Evolutionary conservation across 768 basidiomycete species (phyloP).

Genomic region (Calocera cornea): DNA sequence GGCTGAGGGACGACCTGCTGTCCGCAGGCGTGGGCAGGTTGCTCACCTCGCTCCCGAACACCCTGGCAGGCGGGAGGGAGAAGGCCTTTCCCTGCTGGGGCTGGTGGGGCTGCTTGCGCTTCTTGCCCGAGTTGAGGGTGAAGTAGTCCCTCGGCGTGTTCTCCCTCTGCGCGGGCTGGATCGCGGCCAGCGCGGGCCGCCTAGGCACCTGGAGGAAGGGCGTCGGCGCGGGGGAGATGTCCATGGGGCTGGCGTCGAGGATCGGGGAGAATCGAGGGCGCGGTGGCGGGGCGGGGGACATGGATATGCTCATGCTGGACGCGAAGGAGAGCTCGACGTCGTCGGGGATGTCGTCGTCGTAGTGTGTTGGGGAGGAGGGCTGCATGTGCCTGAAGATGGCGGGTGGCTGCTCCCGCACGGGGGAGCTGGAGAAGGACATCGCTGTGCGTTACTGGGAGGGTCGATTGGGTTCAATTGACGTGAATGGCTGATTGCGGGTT

Average conservation of each 20-base stretch:
- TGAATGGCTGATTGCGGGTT: too few species aligned
- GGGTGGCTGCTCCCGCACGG: not conserved
- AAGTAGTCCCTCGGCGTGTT: slow-evolving; percentile 31
- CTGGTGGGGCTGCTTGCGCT: not conserved
- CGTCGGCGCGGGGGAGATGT: slow-evolving; percentile 58
- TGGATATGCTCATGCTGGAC: slow-evolving; percentile 71
- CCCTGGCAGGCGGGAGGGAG: not conserved
- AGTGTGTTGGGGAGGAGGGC: slow-evolving; percentile 1
- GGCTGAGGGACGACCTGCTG: not conserved
- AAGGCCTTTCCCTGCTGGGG: slow-evolving; percentile 8
- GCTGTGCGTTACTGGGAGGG: not conserved
- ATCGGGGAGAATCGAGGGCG: slow-evolving; percentile 32
- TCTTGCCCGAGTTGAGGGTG: not conserved
- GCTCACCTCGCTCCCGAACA: not conserved
- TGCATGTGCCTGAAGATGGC: slow-evolving; percentile 3
- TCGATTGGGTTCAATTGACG: not conserved
- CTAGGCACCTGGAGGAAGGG: slow-evolving; percentile 9
- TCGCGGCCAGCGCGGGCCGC: slow-evolving; percentile 17
- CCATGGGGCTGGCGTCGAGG: slow-evolving; percentile 34
- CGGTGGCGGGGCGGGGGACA: slow-evolving; percentile 30
- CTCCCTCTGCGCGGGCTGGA: slow-evolving; percentile 23
- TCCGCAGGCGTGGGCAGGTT: not conserved
- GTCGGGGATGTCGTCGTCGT: slow-evolving; percentile 7
- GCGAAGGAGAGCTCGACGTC: slow-evolving; percentile 69
- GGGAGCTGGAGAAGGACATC: slow-evolving; percentile 1